phyloP scores from a whole-genome alignment of 1,139 yeast genomes.

The Hansenula anomala region DNA sequence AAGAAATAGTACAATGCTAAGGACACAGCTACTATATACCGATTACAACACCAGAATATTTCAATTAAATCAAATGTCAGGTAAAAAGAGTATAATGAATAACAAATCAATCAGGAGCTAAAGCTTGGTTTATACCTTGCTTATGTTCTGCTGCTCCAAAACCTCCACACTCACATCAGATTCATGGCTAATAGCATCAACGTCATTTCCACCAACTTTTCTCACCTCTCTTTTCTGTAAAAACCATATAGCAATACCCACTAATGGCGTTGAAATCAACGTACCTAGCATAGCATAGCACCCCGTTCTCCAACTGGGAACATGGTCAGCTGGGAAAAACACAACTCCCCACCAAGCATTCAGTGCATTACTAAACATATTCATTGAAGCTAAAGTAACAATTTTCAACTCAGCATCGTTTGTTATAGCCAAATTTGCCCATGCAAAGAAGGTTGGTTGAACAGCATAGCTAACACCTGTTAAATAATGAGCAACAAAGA shows the following conservation, averaged over 20 bases:
- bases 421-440: conserved; percentile 44
- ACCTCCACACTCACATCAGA: too few species aligned
- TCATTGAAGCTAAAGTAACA: conserved; percentile 43
- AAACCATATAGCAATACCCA: conserved; percentile 19
- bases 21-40: too few species aligned
- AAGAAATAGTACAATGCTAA: too few species aligned
- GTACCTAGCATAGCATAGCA: conserved; percentile 1
- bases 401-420: conserved; percentile 41
- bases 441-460: conserved; percentile 42
- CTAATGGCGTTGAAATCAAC: conserved; percentile 24
- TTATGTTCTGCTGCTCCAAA: too few species aligned
- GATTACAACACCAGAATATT: too few species aligned
- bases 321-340: conserved; percentile 24
- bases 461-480: conserved; percentile 41
- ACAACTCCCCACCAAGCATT: conserved; percentile 48
- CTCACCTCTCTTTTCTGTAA: conserved; percentile 18
- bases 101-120: too few species aligned
- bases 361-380: conserved; percentile 43
- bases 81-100: too few species aligned
- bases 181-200: too few species aligned
- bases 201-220: too few species aligned
- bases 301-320: neutral
- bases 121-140: too few species aligned
- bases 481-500: conserved; percentile 40
- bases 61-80: too few species aligned